Conservation (phyloP, 1,284 basidiomycete genomes). For the Ustilago shanxiensis region DNA sequence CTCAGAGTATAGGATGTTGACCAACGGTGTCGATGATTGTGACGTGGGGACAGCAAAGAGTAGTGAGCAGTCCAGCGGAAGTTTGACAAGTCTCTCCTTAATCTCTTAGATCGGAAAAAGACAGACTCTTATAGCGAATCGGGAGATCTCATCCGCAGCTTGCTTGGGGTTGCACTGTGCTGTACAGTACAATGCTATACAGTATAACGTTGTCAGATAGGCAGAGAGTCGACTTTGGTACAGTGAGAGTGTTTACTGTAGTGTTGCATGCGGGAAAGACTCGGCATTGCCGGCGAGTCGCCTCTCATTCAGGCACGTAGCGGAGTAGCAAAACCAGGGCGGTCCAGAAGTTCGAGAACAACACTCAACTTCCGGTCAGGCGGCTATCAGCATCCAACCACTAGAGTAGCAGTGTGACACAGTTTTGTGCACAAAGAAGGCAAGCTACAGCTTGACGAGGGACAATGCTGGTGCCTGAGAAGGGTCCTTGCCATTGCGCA, state of each 20-base stretch:
- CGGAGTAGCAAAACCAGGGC: constrained; percentile 4
- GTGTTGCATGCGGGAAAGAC: neutral
- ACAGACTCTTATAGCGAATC: no score
- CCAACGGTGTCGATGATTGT: neutral
- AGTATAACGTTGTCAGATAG: neutral
- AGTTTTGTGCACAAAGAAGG: neutral
- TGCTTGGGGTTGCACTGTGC: no score
- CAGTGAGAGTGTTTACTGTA: no score
- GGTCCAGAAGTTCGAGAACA: neutral
- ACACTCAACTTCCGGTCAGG: constrained; percentile 1
- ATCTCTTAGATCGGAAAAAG: no score
- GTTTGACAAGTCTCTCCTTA: no score
- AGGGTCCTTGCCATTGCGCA: no score
- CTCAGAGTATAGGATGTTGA: no score
- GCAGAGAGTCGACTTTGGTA: neutral
- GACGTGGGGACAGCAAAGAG: no score
- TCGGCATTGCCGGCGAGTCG: constrained; percentile 3
- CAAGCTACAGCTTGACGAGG: neutral
- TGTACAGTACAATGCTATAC: no score
- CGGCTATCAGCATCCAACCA: neutral
- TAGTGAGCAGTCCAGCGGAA: no score
- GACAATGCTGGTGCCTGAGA: no score
- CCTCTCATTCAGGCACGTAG: neutral
- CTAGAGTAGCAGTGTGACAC: neutral
- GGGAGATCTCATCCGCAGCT: no score